phyloP scores from a whole-genome alignment of 2,329 filamentous ascomycete genomes.

The Cryoendolithus antarcticus region DNA sequence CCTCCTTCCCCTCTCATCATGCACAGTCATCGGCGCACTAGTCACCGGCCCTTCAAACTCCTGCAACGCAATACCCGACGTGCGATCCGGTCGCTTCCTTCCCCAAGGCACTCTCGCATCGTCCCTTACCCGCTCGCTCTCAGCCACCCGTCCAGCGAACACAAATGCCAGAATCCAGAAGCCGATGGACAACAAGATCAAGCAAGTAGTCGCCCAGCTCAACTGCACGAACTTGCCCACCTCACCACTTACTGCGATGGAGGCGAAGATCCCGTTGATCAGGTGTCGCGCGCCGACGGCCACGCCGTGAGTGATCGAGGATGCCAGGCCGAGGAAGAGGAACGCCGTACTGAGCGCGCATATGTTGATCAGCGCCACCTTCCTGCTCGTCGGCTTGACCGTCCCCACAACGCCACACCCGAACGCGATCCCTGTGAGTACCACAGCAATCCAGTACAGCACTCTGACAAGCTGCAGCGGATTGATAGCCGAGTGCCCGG shows the following conservation, averaged over 20 bases:
- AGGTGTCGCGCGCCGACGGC: constrained; percentile 40
- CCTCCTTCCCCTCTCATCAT: constrained; percentile 1
- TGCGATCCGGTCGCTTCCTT: constrained; percentile 7
- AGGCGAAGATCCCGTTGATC: constrained; percentile 41
- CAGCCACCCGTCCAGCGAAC: constrained; percentile 1
- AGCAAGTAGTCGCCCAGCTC: constrained; percentile 44
- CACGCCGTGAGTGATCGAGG: constrained; percentile 60
- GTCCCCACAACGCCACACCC: constrained; percentile 33
- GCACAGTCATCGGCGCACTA: constrained; percentile 1
- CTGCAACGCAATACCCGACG: constrained; percentile 4
- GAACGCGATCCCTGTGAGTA: constrained; percentile 38
- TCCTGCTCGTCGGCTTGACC: constrained; percentile 21
- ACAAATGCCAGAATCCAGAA: constrained; percentile 8
- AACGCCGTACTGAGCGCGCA: constrained; percentile 38
- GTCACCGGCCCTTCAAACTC: not conserved
- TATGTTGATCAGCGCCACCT: constrained; percentile 36
- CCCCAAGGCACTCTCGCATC: not conserved
- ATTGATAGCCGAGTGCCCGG: constrained; percentile 40
- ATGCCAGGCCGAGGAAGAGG: constrained; percentile 54
- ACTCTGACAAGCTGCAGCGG: constrained; percentile 47
- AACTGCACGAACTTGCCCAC: constrained; percentile 46
- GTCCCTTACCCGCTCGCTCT: not conserved
- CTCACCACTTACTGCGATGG: constrained; percentile 37
- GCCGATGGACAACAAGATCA: constrained; percentile 15
- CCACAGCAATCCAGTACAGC: constrained; percentile 46